phyloP scores from a whole-genome alignment of 2,329 filamentous ascomycete genomes.

The Reticulascus tulasneorum region DNA sequence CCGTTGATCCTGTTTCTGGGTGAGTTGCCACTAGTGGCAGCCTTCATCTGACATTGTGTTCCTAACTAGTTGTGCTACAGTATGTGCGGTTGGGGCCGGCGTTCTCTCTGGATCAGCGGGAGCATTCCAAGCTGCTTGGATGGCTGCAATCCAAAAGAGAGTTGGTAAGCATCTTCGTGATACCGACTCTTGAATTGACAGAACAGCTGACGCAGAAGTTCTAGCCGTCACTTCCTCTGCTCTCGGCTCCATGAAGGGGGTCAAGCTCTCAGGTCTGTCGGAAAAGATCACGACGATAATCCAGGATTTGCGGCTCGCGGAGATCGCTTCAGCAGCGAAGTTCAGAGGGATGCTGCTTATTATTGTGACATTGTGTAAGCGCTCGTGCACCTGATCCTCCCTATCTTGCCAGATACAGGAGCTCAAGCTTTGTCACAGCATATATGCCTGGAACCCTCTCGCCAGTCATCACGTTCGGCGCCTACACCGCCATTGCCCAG shows the following conservation, averaged over 20 bases:
- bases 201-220: too few relatives aligned
- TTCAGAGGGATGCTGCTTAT: slow-evolving; percentile 3
- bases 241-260: slow-evolving; percentile 44
- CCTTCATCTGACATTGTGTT: too few relatives aligned
- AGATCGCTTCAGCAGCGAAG: slow-evolving; percentile 15
- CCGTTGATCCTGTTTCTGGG: slow-evolving; percentile 31
- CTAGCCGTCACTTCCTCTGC: slow-evolving; percentile 43
- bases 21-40: slow-evolving; percentile 16
- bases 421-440: not conserved
- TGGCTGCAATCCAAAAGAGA: slow-evolving; percentile 44
- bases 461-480: slow-evolving; percentile 6
- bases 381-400: too few relatives aligned
- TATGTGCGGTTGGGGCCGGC: too few relatives aligned
- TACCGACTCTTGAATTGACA: too few relatives aligned
- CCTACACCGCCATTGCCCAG: slow-evolving; percentile 6
- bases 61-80: too few relatives aligned
- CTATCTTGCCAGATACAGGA: not conserved
- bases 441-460: slow-evolving; percentile 5
- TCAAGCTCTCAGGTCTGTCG: slow-evolving; percentile 46
- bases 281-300: slow-evolving; percentile 25
- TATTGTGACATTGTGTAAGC: slow-evolving; percentile 3
- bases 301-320: slow-evolving; percentile 13
- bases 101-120: too few relatives aligned
- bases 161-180: too few relatives aligned
- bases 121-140: slow-evolving; percentile 38